Conservation (phyloP, 139 green algal genomes). For the Chlamydomonas applanata region DNA sequence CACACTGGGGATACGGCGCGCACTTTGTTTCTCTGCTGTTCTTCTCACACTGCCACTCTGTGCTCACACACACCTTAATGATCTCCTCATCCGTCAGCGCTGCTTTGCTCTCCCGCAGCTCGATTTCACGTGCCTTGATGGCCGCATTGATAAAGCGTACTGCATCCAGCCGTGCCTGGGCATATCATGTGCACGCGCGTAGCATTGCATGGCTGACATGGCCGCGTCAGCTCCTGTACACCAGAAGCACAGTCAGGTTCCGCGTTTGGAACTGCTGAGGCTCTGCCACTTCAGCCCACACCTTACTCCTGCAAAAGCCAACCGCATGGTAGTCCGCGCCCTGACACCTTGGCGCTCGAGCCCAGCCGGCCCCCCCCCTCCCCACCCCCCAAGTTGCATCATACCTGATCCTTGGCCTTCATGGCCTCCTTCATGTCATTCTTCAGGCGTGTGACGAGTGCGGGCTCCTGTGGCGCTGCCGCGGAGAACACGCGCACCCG, state of each 20-base stretch:
- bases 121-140: slow-evolving; percentile 46
- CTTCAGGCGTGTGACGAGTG: slow-evolving; percentile 26
- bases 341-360: no score
- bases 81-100: slow-evolving; percentile 18
- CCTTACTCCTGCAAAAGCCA: no score
- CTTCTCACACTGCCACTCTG: neutral
- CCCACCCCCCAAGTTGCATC: no score
- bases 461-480: neutral
- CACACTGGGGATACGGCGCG: no score
- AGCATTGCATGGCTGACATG: no score
- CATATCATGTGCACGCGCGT: neutral
- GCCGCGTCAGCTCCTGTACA: neutral
- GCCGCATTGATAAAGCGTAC: slow-evolving; percentile 45
- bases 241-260: no score
- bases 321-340: no score
- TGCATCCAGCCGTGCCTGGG: slow-evolving; percentile 29
- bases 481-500: no score
- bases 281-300: no score
- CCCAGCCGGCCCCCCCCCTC: no score
- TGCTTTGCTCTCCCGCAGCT: slow-evolving; percentile 32
- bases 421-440: slow-evolving; percentile 46
- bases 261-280: neutral
- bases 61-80: slow-evolving; percentile 15
- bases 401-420: slow-evolving; percentile 40
- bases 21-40: no score